Percentiles rank a stretch among this genome's conserved stretches.
Conservation (phyloP, 2,329 filamentous ascomycete species). For the Cladorrhinum sp. region DNA sequence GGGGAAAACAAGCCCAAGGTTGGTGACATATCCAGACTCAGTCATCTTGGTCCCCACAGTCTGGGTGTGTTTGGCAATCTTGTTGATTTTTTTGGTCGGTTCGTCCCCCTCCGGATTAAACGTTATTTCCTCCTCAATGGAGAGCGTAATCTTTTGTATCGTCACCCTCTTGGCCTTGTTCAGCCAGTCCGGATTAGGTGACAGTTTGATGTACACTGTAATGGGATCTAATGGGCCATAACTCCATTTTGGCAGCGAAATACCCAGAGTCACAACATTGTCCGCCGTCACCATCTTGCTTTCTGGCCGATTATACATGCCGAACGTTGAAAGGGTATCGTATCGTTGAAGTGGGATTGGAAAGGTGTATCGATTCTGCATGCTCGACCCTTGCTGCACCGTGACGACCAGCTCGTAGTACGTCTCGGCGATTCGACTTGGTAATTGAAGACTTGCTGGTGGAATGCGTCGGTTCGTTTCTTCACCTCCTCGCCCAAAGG, state of each 20-base stretch:
- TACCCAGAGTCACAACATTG: conserved; percentile 86
- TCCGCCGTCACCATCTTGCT: conserved; percentile 81
- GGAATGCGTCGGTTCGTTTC: conserved; percentile 88
- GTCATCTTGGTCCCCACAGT: conserved; percentile 79
- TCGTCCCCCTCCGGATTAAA: conserved; percentile 98
- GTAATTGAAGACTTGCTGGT: conserved; percentile 84
- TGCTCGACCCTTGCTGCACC: conserved; percentile 82
- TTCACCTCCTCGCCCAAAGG: conserved; percentile 85
- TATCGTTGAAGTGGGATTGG: conserved; percentile 89
- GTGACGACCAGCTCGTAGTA: conserved; percentile 96
- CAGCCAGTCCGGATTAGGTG: conserved; percentile 88
- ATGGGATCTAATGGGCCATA: conserved; percentile 95
- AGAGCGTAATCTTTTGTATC: conserved; percentile 89
- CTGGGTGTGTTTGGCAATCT: conserved; percentile 79
- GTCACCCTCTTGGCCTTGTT: conserved; percentile 87
- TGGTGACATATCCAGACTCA: conserved; percentile 88
- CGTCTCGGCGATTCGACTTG: conserved; percentile 92
- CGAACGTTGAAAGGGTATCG: conserved; percentile 95
- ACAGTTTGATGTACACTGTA: conserved; percentile 90
- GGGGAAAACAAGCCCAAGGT: conserved; percentile 86
- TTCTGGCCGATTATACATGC: conserved; percentile 98
- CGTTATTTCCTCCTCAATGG: conserved; percentile 97
- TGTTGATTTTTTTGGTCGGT: conserved; percentile 84
- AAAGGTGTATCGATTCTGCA: conserved; percentile 87
- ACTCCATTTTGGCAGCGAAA: conserved; percentile 91